Evolutionary conservation across 257 asterid species (phyloP).

Genomic region (Jasminum sambac): DNA sequence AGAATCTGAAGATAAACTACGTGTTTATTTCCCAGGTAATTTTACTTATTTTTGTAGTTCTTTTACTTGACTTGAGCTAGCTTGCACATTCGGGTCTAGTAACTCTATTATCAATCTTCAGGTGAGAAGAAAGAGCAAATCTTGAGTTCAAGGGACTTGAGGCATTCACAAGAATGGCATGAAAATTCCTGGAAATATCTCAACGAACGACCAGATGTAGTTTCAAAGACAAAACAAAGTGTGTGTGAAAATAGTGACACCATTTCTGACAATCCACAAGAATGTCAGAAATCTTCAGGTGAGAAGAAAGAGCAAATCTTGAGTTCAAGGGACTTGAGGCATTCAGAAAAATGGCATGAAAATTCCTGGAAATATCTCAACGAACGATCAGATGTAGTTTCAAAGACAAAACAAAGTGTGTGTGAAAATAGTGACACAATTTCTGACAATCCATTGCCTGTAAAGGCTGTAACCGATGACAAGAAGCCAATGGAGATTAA

Average conservation of each 20-base stretch:
- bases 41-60: too few species aligned
- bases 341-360: conserved; percentile 66
- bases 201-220: conserved; percentile 50
- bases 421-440: conserved; percentile 7
- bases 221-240: conserved; percentile 22
- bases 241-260: conserved; percentile 11
- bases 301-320: conserved; percentile 53
- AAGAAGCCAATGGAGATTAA: conserved; percentile 19
- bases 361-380: conserved; percentile 52
- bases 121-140: conserved; percentile 55
- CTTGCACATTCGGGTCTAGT: neutral
- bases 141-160: conserved; percentile 40
- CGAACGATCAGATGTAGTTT: conserved; percentile 48
- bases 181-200: conserved; percentile 49
- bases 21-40: conserved; percentile 70
- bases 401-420: conserved; percentile 17
- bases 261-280: too few species aligned
- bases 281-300: conserved; percentile 52
- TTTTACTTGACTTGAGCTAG: neutral
- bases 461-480: conserved; percentile 8
- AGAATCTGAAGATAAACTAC: conserved; percentile 40
- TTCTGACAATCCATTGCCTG: conserved; percentile 1
- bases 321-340: conserved; percentile 45
- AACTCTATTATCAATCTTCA: conserved; percentile 26
- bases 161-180: conserved; percentile 77